Evolutionary conservation across 192 early-diverging fungal species (phyloP), one percentile per base, ranked within the genome.

Genomic region (Pilaira anomala): DNA sequence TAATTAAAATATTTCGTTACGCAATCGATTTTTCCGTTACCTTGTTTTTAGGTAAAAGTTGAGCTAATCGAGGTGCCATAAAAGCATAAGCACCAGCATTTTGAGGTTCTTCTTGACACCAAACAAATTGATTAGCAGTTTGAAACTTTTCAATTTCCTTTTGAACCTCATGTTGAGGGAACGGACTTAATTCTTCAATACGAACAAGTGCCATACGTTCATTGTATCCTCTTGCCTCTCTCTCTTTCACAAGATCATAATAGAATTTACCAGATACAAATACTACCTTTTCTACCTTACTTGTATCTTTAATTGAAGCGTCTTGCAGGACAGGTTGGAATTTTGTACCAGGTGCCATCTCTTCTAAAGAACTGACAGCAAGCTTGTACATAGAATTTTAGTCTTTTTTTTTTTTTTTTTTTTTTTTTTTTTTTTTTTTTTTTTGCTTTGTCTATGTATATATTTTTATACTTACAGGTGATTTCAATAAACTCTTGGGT

Each of bases 71-170:
- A 24, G 93, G 96, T 64, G 82, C 88, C 62, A 95, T 85, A 81
- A 92, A 98, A 1, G 88, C 75, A 69, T 89, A 97, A 13, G 85
- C 87, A 18, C 96, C 96, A 41, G 89, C 85, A 63, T 98, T 98
- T 78, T 96, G 88, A 28, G 93, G 94, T 67, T 98, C 96, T 70
- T 98, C 96, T 68, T 91, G 90, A 67, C 85, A 89, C 87, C 88
- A 92, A 6, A 85, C 72, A 68, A 85, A 90, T 30, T 62, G 55
- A 3, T 68, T 54, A 11, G 85, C 87, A n/a, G 81, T 76, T 13
- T 66, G 64, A 73, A 83, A 95, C 44, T 80, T 78, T 24, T 71
- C 65, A 13, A 98, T 72, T 68, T 89, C 88, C 13, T 65, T 21
- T 50, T 75, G 46, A 28, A 95, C 63, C 46, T 90, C 85, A 6